Evolutionary conservation across 441 rosid species (phyloP).

Genomic region (Corymbia calophylla): DNA sequence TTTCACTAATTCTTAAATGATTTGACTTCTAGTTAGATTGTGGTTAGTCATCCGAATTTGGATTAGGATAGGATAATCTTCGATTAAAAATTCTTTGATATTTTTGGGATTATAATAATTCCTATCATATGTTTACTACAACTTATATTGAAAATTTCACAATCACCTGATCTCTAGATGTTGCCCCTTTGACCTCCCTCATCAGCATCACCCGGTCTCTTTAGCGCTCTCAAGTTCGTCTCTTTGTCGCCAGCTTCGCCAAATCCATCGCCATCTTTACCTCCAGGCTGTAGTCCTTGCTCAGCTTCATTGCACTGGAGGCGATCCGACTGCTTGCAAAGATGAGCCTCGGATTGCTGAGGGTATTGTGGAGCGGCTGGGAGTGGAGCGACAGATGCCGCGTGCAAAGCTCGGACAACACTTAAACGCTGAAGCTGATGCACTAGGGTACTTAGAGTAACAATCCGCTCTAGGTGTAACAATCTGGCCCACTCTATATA

Average conservation of each 20-base stretch:
- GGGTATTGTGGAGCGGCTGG: no score
- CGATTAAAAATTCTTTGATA: not conserved
- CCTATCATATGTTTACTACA: not conserved
- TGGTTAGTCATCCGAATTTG: fast-evolving
- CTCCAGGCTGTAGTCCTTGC: not conserved
- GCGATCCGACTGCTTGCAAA: not conserved
- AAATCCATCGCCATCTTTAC: not conserved
- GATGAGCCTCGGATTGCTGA: not conserved
- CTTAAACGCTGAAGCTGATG: not conserved
- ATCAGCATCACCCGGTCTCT: not conserved
- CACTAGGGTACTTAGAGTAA: not conserved
- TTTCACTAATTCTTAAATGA: not conserved
- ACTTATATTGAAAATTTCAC: not conserved
- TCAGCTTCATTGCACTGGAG: not conserved
- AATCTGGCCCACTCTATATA: fast-evolving
- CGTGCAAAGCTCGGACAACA: not conserved
- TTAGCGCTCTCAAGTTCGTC: not conserved
- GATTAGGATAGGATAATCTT: not conserved
- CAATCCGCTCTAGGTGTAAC: not conserved
- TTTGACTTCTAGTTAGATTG: not conserved
- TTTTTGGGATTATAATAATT: not conserved
- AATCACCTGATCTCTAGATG: not conserved
- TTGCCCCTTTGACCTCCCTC: not conserved
- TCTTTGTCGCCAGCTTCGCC: not conserved
- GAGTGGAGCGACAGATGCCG: not conserved